Evolutionary conservation across 441 rosid genomes (phyloP), one percentile per base, ranked within the genome.

Genomic region (Corymbia citriodora): DNA sequence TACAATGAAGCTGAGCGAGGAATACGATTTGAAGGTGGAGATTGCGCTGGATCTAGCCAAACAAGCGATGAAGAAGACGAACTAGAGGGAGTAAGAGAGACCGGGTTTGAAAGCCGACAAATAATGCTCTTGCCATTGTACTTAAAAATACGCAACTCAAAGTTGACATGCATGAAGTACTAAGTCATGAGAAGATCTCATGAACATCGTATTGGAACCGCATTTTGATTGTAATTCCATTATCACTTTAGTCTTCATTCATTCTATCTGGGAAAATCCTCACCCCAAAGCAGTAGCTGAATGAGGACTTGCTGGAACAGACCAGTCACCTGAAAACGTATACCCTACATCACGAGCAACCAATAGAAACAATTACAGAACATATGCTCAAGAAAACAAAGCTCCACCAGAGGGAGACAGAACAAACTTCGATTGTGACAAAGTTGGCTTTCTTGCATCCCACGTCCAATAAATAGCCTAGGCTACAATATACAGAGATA

Each of bases 361-460:
- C 88, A 87, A 55, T 65, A 74, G 90, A 91, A 57, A 49, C 61
- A 36, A 8, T 72, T 48, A n/a, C 87, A 83, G n/a, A 82, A 89
- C 15, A 88, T 87, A 63, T 88, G 49, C 89, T 88, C 15, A 27
- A 27, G 70, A 63, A 63, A 68, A 36, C 45, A 89, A 92, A 81
- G 87, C 57, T 91, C 89, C 82, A 90, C 25, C 89, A 89, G 53
- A 88, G 79, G 89, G 90, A 89, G 87, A 88, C 31, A 88, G 89
- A 54, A 90, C 54, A 89, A 97, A 98, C 99, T 97, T 98, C 96
- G 97, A 94, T 89, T 94, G 94, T 49, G 99, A 96, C 90, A 98
- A 90, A 98, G 89, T 93, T 97, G 99, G 87, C 97, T 96, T 95
- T 98, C 99, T 92, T 97, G 99, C 98, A 97, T 94, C 91, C 99